Base-by-base conservation (phyloP, 768 basidiomycete genomes). In the Leccinum variicolor region DNA sequence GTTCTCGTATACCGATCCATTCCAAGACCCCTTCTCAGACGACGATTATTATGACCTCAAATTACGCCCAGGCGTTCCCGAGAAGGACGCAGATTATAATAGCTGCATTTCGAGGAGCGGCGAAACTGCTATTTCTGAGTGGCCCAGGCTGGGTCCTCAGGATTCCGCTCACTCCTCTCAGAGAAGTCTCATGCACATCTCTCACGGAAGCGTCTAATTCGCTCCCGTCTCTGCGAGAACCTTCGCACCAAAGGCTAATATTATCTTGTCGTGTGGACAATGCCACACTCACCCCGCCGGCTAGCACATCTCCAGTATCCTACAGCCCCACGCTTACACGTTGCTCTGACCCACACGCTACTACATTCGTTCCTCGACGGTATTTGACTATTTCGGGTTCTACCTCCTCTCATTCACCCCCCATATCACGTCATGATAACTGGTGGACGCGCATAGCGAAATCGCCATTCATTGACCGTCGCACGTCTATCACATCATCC, bases 401-500 rank as follows among this genome's bases (percentile, higher is more conserved):
- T 45, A 59, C 72, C 61, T 59, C 77, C 15, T 72, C 76, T 3
- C 75, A 75, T 33, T 75, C 71, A 23, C 76, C 77, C 45, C 77
- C 81, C 1, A 77, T 91, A 48, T 81, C 82, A 46, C 79, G 90
- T 7, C 86, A 83, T 43, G 84, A 90, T 66, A 84, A 80, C 11
- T 92, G 91, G 89, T 94, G 91, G 87, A 72, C 79, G 9, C 84
- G 88, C 3, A 85, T 94, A 64, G 77, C 88, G 14, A 82, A 81
- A 54, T 81, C 84, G 17, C 81, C 83, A 33, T 75, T 90, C 52
- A 77, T 88, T 26, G 88, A 89, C 61, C 79, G 84, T 41, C 76
- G 78, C 25, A 58, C 73, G 11, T 84, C 79, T 62, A 76, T 76
- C 54, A 72, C 72, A 55, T 66, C 72, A 55, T 67, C 58, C 64